Evolutionary conservation across 768 basidiomycete species (phyloP).

Genomic region (Chiua virens): DNA sequence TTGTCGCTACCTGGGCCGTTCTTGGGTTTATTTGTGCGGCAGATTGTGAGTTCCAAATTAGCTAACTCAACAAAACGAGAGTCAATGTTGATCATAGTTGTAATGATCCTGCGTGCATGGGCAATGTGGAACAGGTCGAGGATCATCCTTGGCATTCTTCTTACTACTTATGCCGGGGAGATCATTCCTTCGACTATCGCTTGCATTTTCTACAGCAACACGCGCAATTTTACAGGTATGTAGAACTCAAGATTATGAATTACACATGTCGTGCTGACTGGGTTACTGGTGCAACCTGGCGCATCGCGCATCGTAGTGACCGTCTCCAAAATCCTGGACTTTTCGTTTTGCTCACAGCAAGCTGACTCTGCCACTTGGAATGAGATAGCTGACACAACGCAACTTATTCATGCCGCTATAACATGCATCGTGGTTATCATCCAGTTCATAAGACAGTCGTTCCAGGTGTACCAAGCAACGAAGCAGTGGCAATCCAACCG

Average conservation of each 20-base stretch:
- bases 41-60: background rate
- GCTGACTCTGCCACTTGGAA: background rate
- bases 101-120: conserved; percentile 1
- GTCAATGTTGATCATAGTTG: background rate
- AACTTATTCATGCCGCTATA: background rate
- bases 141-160: background rate
- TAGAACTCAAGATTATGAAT: no score
- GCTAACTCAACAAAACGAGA: background rate
- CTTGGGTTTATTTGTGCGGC: background rate
- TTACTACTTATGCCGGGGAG: background rate
- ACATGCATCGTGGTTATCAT: background rate
- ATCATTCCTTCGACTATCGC: background rate
- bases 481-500: background rate
- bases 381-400: background rate
- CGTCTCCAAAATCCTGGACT: background rate
- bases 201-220: background rate
- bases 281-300: background rate
- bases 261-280: no score
- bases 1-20: background rate
- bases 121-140: no score
- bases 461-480: background rate
- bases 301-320: background rate
- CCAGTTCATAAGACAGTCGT: background rate
- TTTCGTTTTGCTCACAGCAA: background rate
- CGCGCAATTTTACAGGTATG: background rate